Base-by-base conservation (phyloP, 1,284 basidiomycete species). In the Ustilago nuda region DNA sequence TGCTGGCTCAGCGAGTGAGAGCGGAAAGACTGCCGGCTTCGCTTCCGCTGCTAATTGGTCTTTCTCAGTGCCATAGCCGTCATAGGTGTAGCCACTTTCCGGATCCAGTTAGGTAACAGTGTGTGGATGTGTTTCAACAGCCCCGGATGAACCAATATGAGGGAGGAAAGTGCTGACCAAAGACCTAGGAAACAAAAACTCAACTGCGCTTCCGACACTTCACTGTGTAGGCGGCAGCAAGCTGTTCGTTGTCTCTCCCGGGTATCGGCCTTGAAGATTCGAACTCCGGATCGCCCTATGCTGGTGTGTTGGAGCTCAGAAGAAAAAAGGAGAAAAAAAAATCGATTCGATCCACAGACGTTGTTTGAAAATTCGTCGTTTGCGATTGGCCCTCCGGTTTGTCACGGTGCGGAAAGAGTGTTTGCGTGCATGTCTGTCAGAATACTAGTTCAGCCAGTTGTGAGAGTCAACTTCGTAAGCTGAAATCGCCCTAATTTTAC, bases 381-480 rank as follows among this genome's bases (percentile, higher is more conserved):
- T 50, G 27, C 50, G 23, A 65, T 65, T 65, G 62, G 62, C 6
- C 48, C 11, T 39, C 37, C 48, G 48, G 48, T 50, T 27, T 13
- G 48, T 13, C 48, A 32, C 30, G 48, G 30, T 45, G 43, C 11
- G 43, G n/a, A 50, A 50, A 27, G 48, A 27, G 13, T 50, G 48
- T 11, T 11, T 50, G 48, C 48, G 9, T 19, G n/a, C 23, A 15
- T 50, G 48, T 32, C 27, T 32, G n/a, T n/a, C 53, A 37, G 41
- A 55, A 39, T 27, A 27, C 23, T 27, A 36, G 53, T 37, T 19
- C 19, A 39, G 27, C 9, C 53, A 43, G 23, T 4, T 12, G 30
- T 35, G 15, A 27, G 17, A 50, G 45, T 23, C 41, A 30, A n/a
- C 54, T 68, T 68, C 48, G 66, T 68, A 62, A 68, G 66, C 66